These are phyloP conservation scores for Ophiostoma himal-ulmi DNA, from an alignment of 2,329 filamentous ascomycete species.

Conservation along the genomic window DNA sequence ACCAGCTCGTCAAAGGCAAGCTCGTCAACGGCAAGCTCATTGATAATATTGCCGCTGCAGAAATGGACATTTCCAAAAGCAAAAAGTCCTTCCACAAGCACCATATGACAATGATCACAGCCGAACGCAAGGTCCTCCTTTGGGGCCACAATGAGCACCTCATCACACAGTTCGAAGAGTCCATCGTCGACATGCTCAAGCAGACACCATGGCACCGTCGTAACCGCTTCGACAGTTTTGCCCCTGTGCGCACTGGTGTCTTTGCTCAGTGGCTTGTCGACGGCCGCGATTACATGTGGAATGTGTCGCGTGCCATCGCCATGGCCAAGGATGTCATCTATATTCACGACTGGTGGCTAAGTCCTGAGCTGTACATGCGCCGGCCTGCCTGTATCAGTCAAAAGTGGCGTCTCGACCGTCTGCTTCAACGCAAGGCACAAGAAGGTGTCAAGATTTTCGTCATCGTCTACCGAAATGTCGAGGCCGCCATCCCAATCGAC, in stretches of 20 bases:
- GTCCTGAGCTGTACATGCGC: slow-evolving; percentile 90
- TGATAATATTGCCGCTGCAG: slow-evolving; percentile 28
- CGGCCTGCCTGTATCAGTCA: slow-evolving; percentile 92
- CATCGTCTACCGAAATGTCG: slow-evolving; percentile 96
- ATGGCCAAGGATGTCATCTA: slow-evolving; percentile 98
- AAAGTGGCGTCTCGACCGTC: slow-evolving; percentile 90
- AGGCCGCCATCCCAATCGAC: slow-evolving; percentile 94
- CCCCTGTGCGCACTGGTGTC: slow-evolving; percentile 77
- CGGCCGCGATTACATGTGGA: slow-evolving; percentile 98
- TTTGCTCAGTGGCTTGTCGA: slow-evolving; percentile 97
- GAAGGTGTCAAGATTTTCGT: slow-evolving; percentile 97
- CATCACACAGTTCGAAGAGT: slow-evolving; percentile 87
- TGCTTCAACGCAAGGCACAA: slow-evolving; percentile 86
- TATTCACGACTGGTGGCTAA: slow-evolving; percentile 97
- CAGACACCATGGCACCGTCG: slow-evolving; percentile 76
- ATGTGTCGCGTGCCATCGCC: slow-evolving; percentile 90
- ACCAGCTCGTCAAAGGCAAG: slow-evolving; percentile 49
- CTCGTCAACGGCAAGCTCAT: slow-evolving; percentile 43
- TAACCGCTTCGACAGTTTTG: slow-evolving; percentile 90
- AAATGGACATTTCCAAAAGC: slow-evolving; percentile 45
- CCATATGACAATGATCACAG: slow-evolving; percentile 86
- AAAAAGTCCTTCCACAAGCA: slow-evolving; percentile 48
- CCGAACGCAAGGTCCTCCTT: slow-evolving; percentile 85
- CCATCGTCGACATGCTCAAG: slow-evolving; percentile 76
- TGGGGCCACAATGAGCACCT: slow-evolving; percentile 87